A percentile compares a stretch with the other conserved stretches of the same genome.
Evolutionary conservation across 2,329 filamentous ascomycete genomes (phyloP).

Genomic region (Trichoderma afroharzianum): DNA sequence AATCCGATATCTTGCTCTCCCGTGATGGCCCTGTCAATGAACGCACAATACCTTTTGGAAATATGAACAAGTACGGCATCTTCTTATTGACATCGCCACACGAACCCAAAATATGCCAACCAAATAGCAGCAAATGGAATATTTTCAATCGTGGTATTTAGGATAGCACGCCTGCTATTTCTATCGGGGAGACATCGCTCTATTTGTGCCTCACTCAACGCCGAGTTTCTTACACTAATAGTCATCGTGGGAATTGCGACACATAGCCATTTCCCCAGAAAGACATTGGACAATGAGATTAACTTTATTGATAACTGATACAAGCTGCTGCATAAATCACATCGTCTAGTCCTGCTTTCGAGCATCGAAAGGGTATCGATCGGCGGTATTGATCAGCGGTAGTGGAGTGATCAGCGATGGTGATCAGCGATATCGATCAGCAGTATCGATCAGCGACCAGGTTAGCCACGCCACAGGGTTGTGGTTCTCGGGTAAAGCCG

Average conservation of each 20-base stretch:
- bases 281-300: background rate
- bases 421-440: background rate
- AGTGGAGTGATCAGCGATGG: background rate
- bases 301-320: background rate
- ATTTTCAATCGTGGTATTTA: background rate
- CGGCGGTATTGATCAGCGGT: background rate
- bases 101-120: background rate
- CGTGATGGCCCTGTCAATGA: background rate
- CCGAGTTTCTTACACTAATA: background rate
- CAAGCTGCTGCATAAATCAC: background rate
- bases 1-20: background rate
- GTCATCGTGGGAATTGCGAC: background rate
- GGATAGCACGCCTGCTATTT: background rate
- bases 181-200: background rate
- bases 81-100: background rate
- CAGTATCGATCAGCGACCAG: background rate
- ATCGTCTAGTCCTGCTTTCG: background rate
- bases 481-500: background rate
- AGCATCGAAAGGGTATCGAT: background rate
- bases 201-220: background rate
- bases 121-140: background rate
- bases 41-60: background rate
- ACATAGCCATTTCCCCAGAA: background rate
- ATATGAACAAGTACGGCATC: background rate
- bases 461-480: background rate